Percentiles rank a stretch among this genome's conserved stretches.
These are phyloP conservation scores for Kodamaea hsintzibuensis DNA, from an alignment of 805 yeast species.

Conservation along the genomic window DNA sequence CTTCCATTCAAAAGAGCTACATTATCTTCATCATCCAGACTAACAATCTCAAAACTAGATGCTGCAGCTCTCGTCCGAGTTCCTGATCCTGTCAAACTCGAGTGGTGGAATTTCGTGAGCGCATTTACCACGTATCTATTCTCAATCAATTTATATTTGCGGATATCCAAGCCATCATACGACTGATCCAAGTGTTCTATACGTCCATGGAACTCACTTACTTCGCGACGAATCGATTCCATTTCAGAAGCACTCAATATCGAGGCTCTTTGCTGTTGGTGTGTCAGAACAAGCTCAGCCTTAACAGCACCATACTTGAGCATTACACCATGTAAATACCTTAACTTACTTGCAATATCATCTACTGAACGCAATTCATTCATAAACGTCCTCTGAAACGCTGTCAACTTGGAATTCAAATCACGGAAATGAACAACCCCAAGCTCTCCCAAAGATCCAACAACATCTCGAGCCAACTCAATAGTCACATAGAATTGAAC, in stretches of 20 bases:
- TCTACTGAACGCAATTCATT: constrained; percentile 42
- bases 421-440: constrained; percentile 47
- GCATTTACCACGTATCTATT: constrained; percentile 36
- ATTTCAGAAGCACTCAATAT: constrained; percentile 1
- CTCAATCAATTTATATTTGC: constrained; percentile 28
- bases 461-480: constrained; percentile 46
- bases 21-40: constrained; percentile 27
- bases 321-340: constrained; percentile 30
- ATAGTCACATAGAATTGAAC: constrained; percentile 50
- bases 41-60: constrained; percentile 8
- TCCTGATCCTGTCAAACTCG: background rate
- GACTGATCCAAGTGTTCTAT: constrained; percentile 41
- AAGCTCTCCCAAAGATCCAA: constrained; percentile 35
- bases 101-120: constrained; percentile 33
- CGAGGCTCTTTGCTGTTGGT: constrained; percentile 3
- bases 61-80: background rate
- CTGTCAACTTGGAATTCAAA: constrained; percentile 48
- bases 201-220: constrained; percentile 28
- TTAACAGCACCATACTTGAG: constrained; percentile 27
- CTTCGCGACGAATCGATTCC: constrained; percentile 29
- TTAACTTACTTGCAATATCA: constrained; percentile 30
- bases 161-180: constrained; percentile 25
- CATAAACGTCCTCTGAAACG: constrained; percentile 48
- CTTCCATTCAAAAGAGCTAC: constrained; percentile 25
- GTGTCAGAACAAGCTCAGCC: constrained; percentile 17